A percentile compares a stretch with the other conserved stretches of the same genome.
phyloP scores from a whole-genome alignment of 2,329 filamentous ascomycete species.

The Fusarium virguliforme region DNA sequence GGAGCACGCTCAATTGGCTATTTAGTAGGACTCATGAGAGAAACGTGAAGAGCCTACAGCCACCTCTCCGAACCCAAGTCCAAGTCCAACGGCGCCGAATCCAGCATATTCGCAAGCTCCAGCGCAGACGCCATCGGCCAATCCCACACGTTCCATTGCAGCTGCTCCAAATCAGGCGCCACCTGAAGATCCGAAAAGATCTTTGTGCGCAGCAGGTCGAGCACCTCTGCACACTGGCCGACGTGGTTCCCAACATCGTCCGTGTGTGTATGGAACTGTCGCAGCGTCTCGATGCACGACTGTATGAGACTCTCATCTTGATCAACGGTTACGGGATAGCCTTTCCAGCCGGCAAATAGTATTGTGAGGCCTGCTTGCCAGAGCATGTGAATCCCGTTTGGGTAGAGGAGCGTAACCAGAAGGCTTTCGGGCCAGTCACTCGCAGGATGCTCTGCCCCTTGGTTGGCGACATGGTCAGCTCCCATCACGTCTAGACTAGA shows the following conservation, averaged over 20 bases:
- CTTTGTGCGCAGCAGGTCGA: slow-evolving; percentile 42
- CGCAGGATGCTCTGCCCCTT: not conserved
- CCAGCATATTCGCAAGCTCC: slow-evolving; percentile 47
- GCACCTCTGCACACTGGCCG: slow-evolving; percentile 42
- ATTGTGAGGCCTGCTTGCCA: slow-evolving; percentile 49
- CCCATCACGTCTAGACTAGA: not conserved
- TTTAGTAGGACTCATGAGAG: not conserved
- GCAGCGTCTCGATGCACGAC: slow-evolving; percentile 35
- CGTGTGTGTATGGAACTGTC: slow-evolving; percentile 21
- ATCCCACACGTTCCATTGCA: slow-evolving; percentile 51
- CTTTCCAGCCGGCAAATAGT: slow-evolving; percentile 47
- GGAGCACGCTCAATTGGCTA: no score
- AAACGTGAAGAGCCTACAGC: slow-evolving; percentile 2
- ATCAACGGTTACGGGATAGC: slow-evolving; percentile 24
- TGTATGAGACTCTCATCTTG: slow-evolving; percentile 36
- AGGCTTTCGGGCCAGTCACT: slow-evolving; percentile 7
- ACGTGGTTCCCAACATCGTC: slow-evolving; percentile 36
- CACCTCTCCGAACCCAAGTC: slow-evolving; percentile 14
- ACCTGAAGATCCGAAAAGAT: slow-evolving; percentile 36
- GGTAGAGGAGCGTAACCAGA: slow-evolving; percentile 40
- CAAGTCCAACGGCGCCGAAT: slow-evolving; percentile 46
- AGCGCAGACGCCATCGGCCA: slow-evolving; percentile 50
- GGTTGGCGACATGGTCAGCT: not conserved
- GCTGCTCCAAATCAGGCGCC: slow-evolving; percentile 31
- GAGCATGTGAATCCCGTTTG: slow-evolving; percentile 49